Evolutionary conservation across 345 rosid species (phyloP), one percentile per base, ranked within the genome.

Genomic region (Arabis alpina): DNA sequence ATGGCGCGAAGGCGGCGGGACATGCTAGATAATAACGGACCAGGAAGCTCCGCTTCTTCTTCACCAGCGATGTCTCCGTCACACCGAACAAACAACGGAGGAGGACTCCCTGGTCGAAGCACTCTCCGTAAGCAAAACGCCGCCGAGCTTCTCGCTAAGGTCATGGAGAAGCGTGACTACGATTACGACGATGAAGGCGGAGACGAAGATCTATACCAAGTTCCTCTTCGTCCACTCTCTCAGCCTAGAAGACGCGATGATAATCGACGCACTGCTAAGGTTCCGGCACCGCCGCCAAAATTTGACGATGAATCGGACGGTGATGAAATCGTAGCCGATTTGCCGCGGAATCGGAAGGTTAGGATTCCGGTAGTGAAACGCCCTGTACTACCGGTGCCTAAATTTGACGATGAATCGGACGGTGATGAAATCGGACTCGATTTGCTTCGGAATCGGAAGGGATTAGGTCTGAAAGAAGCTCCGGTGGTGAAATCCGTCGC

Each of bases 41-140:
- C 89, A 9, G 88, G 84, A 79, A 88, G 84, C 81, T 87, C 97
- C 0, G 93, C 96, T 16, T 84, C 95, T 10, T 89, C 97, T 30
- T 95, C 99, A 2, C 98, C 97, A 62, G 78, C 81, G 14, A 82
- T 82, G 86, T 88, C 92, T 4, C 97, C 93, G 49, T 93, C 97
- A 4, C 98, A 87, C 73, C 84, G 96, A 39, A 72, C 84, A 32
- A 82, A 36, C 37, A 56, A 44, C 1, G 88, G 78, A 6, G 62
- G 81, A 15, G 75, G 71, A 47, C 53, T 74, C 13, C 81, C 88
- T 10, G 66, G 82, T 16, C 88, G 83, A 37, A 83, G 86, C 51
- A 76, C 91, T 76, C 88, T 89, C 81, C 93, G 96, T 62, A 83
- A 88, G 32, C 98, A 92, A 66, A 91, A 95, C 80, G 99, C 99